Evolutionary conservation across 2,329 filamentous ascomycete genomes (phyloP).

Genomic region (Knufia petricola): DNA sequence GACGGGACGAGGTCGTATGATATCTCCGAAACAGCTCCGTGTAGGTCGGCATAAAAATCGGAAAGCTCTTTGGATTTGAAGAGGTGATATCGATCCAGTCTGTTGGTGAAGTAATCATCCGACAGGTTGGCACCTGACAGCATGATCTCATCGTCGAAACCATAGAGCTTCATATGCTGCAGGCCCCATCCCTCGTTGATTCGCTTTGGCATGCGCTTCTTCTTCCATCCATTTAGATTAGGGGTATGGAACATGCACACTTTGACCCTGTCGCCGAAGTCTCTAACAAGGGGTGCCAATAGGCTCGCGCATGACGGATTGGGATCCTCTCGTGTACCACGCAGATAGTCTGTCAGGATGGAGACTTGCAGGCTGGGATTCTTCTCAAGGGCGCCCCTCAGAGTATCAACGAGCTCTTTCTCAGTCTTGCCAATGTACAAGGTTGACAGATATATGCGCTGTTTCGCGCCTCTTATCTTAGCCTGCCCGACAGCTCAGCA

Average conservation of each 20-base stretch:
- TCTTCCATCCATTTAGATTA: conserved; percentile 78
- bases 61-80: conserved; percentile 72
- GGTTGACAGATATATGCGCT: conserved; percentile 83
- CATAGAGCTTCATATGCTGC: conserved; percentile 98
- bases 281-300: conserved; percentile 77
- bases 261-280: conserved; percentile 75
- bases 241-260: conserved; percentile 98
- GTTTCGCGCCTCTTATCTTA: conserved; percentile 72
- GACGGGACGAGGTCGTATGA: conserved; percentile 68
- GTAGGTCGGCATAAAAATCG: conserved; percentile 70
- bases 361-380: conserved; percentile 74
- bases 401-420: conserved; percentile 70
- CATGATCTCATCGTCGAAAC: conserved; percentile 89
- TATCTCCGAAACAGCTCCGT: conserved; percentile 65
- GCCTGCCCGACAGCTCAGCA: conserved; percentile 39
- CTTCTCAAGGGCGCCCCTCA: conserved; percentile 62
- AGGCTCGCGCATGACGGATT: conserved; percentile 79
- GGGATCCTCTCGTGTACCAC: conserved; percentile 84
- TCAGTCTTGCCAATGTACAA: conserved; percentile 94
- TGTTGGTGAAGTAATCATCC: conserved; percentile 89
- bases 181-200: conserved; percentile 98
- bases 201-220: conserved; percentile 71
- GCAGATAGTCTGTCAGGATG: conserved; percentile 81
- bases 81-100: conserved; percentile 88
- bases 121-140: conserved; percentile 90